Evolutionary conservation across 2,329 filamentous ascomycete species (phyloP), one percentile per base, ranked within the genome.

Genomic region (Arthroderma sp.): DNA sequence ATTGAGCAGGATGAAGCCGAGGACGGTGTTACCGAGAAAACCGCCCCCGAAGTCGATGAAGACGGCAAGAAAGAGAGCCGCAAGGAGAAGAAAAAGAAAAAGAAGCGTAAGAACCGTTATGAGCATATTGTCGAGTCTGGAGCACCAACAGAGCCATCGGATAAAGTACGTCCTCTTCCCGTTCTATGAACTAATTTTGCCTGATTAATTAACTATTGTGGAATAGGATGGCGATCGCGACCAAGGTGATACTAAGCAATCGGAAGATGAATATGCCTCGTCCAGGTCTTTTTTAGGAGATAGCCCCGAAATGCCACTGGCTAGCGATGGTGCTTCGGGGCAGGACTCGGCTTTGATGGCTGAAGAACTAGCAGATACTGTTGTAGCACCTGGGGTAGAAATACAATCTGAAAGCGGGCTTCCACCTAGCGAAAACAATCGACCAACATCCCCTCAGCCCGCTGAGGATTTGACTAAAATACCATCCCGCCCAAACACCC

Each of bases 281-380:
- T 51, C 52, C 8, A 58, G 70, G 66, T 72, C 75, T 78, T 79
- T 79, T 78, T 78, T 79, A 80, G 75, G 61, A 59, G 66, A 68
- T 65, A 68, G 73, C 74, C 74, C 72, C 72, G 75, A 76, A 73
- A 72, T 72, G 65, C 69, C 69, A 64, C 51, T 49, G 43, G 49
- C 60, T 62, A 53, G 57, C 57, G 52, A 60, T 59, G 60, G 65
- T 67, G 65, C 65, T 71, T 70, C 68, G 66, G 65, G 64, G 62
- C 58, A 55, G 36, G 45, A 44, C 42, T 10, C 29, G 7, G 5
- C 36, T 15, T 7, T 50, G 49, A 37, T 48, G 34, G 46, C 42
- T 32, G 47, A 45, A 38, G 53, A 51, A 47, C 49, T 49, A 46
- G 50, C 52, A 36, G 50, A 49, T 29, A 47, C 30, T 11, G 5